phyloP scores from a whole-genome alignment of 192 early-diverging fungal genomes.

The Backusella liffmaniae region DNA sequence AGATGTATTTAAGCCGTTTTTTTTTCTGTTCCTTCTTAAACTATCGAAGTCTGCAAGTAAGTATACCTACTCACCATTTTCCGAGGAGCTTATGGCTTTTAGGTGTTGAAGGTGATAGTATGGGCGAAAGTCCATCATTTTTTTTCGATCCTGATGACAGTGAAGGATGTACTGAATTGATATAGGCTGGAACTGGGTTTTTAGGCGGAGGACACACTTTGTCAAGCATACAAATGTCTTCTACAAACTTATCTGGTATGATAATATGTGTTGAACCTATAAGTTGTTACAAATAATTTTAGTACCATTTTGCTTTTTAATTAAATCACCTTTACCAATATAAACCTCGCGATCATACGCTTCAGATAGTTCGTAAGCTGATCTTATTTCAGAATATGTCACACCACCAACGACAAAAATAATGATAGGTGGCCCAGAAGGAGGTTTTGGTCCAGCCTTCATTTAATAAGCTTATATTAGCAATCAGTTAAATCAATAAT shows the following conservation, averaged over 20 bases:
- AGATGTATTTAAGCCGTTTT: background rate
- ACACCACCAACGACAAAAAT: conserved; percentile 83
- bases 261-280: conserved; percentile 74
- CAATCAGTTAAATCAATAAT: conserved; percentile 29
- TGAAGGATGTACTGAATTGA: background rate
- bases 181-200: conserved; percentile 43
- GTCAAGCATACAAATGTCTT: conserved; percentile 60
- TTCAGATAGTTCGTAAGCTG: conserved; percentile 64
- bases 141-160: background rate
- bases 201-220: conserved; percentile 37
- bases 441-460: conserved; percentile 36
- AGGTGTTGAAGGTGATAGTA: background rate
- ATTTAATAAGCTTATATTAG: conserved; percentile 20
- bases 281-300: background rate
- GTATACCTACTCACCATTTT: background rate
- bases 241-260: conserved; percentile 66
- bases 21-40: background rate
- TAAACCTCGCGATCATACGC: conserved; percentile 66
- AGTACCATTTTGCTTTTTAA: background rate
- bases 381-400: conserved; percentile 75
- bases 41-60: background rate
- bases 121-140: background rate
- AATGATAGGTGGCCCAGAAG: conserved; percentile 49
- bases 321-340: conserved; percentile 51
- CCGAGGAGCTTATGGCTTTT: background rate